Conservation (phyloP, 192 early-diverging fungal genomes). For the Borealophlyctis nickersoniae region DNA sequence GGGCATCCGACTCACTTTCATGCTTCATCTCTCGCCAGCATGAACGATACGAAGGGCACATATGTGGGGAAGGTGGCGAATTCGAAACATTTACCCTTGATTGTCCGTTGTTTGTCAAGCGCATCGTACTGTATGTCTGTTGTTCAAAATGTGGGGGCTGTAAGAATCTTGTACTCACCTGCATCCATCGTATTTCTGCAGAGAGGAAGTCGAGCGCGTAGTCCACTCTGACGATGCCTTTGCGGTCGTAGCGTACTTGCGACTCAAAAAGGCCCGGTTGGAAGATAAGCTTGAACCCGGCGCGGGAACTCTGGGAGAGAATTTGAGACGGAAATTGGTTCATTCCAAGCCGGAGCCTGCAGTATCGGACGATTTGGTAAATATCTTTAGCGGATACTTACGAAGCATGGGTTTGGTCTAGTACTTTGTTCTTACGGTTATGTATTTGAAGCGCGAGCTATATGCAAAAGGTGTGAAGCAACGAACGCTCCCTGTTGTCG, state of each 20-base stretch:
- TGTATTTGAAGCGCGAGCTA: too few relatives aligned
- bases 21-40: constrained; percentile 39
- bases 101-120: constrained; percentile 83
- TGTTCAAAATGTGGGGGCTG: neutral
- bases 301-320: too few relatives aligned
- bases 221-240: constrained; percentile 79
- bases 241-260: constrained; percentile 80
- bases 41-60: constrained; percentile 75
- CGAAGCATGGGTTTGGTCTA: too few relatives aligned
- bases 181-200: constrained; percentile 25
- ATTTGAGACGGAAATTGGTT: too few relatives aligned
- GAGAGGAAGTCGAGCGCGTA: constrained; percentile 68
- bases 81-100: constrained; percentile 93
- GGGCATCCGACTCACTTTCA: neutral
- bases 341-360: too few relatives aligned
- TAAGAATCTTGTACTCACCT: constrained; percentile 1
- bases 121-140: constrained; percentile 71
- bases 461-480: constrained; percentile 8
- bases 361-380: too few relatives aligned
- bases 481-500: neutral
- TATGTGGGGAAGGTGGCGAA: constrained; percentile 98
- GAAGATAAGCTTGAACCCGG: constrained; percentile 76
- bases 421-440: too few relatives aligned
- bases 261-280: constrained; percentile 63
- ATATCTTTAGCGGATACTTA: too few relatives aligned